These are phyloP conservation scores for Aspergillus aculeatus DNA, from an alignment of 2,329 filamentous ascomycete species.

Conservation along the genomic window DNA sequence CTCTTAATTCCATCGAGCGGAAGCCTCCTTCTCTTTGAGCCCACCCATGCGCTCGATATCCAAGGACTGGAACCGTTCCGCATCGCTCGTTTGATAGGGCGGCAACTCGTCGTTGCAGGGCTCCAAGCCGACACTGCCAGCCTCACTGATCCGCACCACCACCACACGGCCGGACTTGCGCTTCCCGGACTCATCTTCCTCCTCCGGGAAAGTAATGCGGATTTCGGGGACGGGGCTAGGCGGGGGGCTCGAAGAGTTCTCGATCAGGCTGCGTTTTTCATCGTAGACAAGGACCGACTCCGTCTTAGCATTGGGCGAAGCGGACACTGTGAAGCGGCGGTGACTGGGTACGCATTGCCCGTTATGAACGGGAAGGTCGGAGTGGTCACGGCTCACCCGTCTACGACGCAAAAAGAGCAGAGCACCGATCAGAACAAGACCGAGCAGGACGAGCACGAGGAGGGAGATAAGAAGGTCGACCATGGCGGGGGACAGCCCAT, in stretches of 20 bases:
- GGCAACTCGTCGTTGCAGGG: conserved; percentile 78
- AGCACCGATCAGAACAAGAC: conserved; percentile 63
- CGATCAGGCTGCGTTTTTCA: conserved; percentile 75
- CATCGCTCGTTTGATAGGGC: conserved; percentile 80
- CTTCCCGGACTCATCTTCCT: conserved; percentile 75
- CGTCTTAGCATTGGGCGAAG: conserved; percentile 55
- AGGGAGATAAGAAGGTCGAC: conserved; percentile 77
- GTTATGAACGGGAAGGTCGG: conserved; percentile 66
- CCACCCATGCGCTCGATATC: conserved; percentile 94
- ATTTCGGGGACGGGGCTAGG: conserved; percentile 90
- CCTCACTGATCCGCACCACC: conserved; percentile 86
- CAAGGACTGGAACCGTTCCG: conserved; percentile 82
- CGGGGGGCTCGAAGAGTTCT: conserved; percentile 72
- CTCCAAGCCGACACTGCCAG: conserved; percentile 79
- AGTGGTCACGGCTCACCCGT: conserved; percentile 52
- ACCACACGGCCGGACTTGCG: conserved; percentile 83
- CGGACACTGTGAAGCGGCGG: conserved; percentile 59
- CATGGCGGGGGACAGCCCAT: conserved; percentile 59
- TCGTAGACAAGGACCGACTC: conserved; percentile 74
- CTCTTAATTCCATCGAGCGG: conserved; percentile 36
- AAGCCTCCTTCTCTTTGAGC: conserved; percentile 78
- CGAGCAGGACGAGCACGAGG: conserved; percentile 73
- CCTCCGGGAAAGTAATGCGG: conserved; percentile 96
- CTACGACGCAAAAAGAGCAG: conserved; percentile 73
- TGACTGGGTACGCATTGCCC: conserved; percentile 51